Evolutionary conservation across 83 land plant genomes (phyloP).

Genomic region (Picea abies): DNA sequence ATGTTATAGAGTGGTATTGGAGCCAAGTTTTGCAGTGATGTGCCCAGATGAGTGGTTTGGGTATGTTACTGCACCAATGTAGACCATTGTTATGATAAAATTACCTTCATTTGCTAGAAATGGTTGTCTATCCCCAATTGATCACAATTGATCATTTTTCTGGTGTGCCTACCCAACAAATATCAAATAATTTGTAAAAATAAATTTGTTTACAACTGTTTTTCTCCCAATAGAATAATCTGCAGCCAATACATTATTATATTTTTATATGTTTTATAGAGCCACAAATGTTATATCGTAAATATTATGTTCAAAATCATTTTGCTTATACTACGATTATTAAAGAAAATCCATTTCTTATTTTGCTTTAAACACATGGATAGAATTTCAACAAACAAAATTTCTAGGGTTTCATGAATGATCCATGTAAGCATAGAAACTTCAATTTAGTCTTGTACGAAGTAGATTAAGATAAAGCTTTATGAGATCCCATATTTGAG

Average conservation of each 20-base stretch:
- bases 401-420: not conserved
- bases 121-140: not conserved
- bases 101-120: not conserved
- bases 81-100: not conserved
- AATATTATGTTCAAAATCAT: not conserved
- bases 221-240: too few species aligned
- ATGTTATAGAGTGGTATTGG: too few species aligned
- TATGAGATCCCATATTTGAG: too few species aligned
- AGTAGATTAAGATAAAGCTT: not conserved
- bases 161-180: too few species aligned
- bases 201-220: too few species aligned
- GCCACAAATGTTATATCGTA: too few species aligned
- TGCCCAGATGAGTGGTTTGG: too few species aligned
- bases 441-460: not conserved
- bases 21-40: too few species aligned
- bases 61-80: not conserved
- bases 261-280: too few species aligned
- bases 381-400: not conserved
- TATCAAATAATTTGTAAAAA: too few species aligned
- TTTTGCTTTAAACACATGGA: not conserved
- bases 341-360: not conserved
- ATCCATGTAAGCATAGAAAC: not conserved
- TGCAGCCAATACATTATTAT: too few species aligned
- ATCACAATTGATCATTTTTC: not conserved
- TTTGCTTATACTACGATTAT: not conserved